A percentile compares a stretch with the other conserved stretches of the same genome.
phyloP scores from a whole-genome alignment of 2,329 filamentous ascomycete genomes.

The Penicillium sp. region DNA sequence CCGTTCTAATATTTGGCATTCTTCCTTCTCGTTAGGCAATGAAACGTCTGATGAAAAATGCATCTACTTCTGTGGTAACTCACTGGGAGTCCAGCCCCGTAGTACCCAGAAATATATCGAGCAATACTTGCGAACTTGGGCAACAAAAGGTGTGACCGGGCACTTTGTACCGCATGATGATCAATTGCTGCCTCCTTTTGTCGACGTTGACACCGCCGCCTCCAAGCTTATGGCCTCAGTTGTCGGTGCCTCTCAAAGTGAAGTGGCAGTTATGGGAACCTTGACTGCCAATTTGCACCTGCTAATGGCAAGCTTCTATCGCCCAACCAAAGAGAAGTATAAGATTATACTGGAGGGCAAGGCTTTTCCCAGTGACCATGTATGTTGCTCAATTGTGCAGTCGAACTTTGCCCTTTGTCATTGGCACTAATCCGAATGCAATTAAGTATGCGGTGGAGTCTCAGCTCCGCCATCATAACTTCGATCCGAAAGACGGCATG shows the following conservation, averaged over 20 bases:
- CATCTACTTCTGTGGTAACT: conserved; percentile 85
- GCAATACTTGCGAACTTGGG: conserved; percentile 73
- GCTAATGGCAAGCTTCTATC: conserved; percentile 76
- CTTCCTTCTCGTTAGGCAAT: conserved; percentile 13
- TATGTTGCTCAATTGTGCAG: conserved; percentile 31
- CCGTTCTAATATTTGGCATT: background rate
- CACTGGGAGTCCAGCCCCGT: conserved; percentile 72
- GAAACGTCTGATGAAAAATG: conserved; percentile 40
- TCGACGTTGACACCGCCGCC: conserved; percentile 68
- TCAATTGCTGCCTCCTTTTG: conserved; percentile 61
- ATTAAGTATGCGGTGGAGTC: conserved; percentile 70
- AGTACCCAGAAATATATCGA: conserved; percentile 57
- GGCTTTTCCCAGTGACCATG: conserved; percentile 79
- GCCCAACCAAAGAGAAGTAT: conserved; percentile 54
- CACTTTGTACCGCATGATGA: conserved; percentile 65
- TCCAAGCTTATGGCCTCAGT: conserved; percentile 61
- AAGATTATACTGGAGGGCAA: conserved; percentile 86
- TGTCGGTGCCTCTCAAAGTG: conserved; percentile 61
- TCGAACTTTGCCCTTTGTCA: background rate
- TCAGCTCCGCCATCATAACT: conserved; percentile 63
- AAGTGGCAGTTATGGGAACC: conserved; percentile 83
- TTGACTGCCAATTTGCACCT: conserved; percentile 74
- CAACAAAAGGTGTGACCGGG: conserved; percentile 71
- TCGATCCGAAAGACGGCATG: conserved; percentile 60
- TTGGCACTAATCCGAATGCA: conserved; percentile 7